Base-by-base conservation (phyloP, 2,329 filamentous ascomycete species). In the Endothia cerciana region DNA sequence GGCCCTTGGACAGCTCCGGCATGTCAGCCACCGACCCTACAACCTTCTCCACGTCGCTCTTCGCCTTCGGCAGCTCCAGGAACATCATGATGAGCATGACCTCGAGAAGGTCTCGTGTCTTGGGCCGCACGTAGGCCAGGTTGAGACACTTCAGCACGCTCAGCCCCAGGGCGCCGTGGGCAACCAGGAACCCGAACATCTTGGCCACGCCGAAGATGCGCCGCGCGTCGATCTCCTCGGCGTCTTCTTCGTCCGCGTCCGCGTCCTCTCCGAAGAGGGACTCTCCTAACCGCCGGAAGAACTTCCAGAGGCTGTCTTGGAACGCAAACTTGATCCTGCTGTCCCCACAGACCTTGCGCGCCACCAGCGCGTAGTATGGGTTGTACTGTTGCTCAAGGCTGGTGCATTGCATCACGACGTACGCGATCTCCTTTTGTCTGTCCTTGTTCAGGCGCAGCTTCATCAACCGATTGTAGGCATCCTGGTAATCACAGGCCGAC, bases 311-410 rank as follows among this genome's bases (percentile, higher is more conserved):
- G 8, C 90, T 87, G 72, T 94, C 93, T 74, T 95, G 92, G 74
- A 98, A 96, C 1, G 92, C 89, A 79, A 94, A 94, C 68, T 88
- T 87, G 70, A 96, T 84, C 71, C 89, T 88, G 70, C 88, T 88
- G 67, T 94, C 91, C 3, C 82, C 82, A 73, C 93, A 96, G 10
- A 97, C 83, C 69, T 89, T 89, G 58, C 87, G 87, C 11, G 93
- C 93, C 45, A 99, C 89, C 0, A 97, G 82, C 0, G 92, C 91
- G 75, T 99, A 99, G 79, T 97, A 99, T 0, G 91, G 92, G 73
- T 99, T 99, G 78, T 97, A 97, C 0, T 84, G 83, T 65, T 89
- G 83, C 78, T 98, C 95, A 3, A 91, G 90, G 53, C 92, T 92
- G 1, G 90, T 89, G 74, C 94, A 97, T 71, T 95, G 93, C 10